Conservation (phyloP, 2,329 filamentous ascomycete species). For the Ramichloridium luteum region DNA sequence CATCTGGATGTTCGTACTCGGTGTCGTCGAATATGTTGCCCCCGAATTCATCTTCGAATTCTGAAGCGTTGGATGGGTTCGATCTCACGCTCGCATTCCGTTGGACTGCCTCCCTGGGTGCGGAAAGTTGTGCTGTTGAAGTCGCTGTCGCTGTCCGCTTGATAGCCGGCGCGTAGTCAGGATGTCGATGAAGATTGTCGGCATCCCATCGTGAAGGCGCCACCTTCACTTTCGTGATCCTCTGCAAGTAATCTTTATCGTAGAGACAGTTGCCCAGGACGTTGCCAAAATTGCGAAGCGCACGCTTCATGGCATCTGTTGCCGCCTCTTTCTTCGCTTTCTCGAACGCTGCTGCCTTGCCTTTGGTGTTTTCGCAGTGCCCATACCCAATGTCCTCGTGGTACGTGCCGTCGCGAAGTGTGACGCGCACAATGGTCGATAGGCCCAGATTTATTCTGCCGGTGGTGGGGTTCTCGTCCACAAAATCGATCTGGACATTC, state of each 20-base stretch:
- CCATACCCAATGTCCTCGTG: conserved; percentile 98
- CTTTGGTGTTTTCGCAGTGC: conserved; percentile 89
- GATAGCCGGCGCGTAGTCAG: conserved; percentile 54
- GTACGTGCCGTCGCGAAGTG: conserved; percentile 83
- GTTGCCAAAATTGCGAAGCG: conserved; percentile 85
- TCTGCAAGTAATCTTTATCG: conserved; percentile 83
- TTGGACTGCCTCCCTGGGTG: conserved; percentile 8
- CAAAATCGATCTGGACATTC: conserved; percentile 89
- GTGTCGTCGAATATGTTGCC: conserved; percentile 47
- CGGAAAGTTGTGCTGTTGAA: conserved; percentile 5
- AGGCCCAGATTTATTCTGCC: conserved; percentile 73
- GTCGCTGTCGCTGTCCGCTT: conserved; percentile 33
- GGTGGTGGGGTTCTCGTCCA: conserved; percentile 70
- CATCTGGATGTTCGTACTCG: conserved; percentile 55
- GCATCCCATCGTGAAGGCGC: conserved; percentile 66
- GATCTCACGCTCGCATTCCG: conserved; percentile 24
- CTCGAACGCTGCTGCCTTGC: conserved; percentile 90
- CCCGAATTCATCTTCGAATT: conserved; percentile 45
- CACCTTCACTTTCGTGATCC: conserved; percentile 81
- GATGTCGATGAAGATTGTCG: conserved; percentile 67
- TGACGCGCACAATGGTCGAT: conserved; percentile 82
- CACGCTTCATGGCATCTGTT: conserved; percentile 83
- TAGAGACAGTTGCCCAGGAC: conserved; percentile 97
- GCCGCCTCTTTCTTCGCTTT: conserved; percentile 98
- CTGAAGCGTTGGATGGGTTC: conserved; percentile 25